phyloP scores from a whole-genome alignment of 176 grass and related monocot genomes.

The Avena insularis region DNA sequence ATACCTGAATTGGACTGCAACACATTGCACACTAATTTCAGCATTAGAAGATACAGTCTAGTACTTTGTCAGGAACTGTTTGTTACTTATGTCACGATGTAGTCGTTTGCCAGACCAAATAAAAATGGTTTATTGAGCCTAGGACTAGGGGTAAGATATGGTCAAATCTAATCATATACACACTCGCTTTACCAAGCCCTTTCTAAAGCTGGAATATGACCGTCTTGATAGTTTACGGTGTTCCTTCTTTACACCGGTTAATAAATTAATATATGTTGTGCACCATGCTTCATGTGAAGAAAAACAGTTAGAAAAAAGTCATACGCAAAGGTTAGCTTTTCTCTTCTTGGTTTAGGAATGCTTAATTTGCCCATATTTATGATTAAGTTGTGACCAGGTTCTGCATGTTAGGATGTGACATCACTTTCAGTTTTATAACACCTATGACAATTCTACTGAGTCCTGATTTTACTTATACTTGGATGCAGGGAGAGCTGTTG shows the following conservation, averaged over 20 bases:
- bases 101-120: background rate
- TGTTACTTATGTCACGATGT: background rate
- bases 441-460: background rate
- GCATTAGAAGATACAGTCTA: background rate
- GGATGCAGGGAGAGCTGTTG: conserved; percentile 74
- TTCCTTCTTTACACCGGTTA: background rate
- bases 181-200: background rate
- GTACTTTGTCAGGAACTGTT: background rate
- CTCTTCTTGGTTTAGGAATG: too few relatives aligned
- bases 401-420: too few relatives aligned
- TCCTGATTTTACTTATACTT: conserved; percentile 19
- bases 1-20: background rate
- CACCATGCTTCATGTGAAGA: background rate
- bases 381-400: too few relatives aligned
- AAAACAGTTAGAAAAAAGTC: background rate
- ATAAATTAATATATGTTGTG: background rate
- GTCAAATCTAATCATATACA: background rate
- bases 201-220: background rate
- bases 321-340: background rate
- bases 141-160: background rate
- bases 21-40: background rate
- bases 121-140: background rate
- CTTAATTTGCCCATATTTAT: too few relatives aligned
- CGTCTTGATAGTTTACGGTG: background rate
- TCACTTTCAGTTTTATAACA: conserved; percentile 5